Evolutionary conservation across 2,329 filamentous ascomycete species (phyloP).

Genomic region (Fusarium oxysporum): DNA sequence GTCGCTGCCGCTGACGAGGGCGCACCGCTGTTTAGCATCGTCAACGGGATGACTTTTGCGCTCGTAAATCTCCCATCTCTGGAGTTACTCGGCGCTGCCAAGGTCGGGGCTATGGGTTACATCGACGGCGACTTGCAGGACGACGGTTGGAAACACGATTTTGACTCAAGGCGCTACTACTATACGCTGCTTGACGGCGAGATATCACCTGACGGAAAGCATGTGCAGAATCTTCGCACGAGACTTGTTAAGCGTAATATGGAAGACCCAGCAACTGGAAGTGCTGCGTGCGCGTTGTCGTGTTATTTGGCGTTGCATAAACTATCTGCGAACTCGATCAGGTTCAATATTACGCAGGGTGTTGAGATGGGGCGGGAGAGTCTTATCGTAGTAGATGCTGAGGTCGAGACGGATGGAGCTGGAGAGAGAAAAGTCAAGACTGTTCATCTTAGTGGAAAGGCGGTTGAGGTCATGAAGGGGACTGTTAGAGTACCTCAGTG

Average conservation of each 20-base stretch:
- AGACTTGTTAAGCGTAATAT: constrained; percentile 66
- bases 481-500: not conserved
- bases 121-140: constrained; percentile 55
- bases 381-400: constrained; percentile 60
- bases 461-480: constrained; percentile 15
- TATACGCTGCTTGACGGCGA: constrained; percentile 59
- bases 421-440: not conserved
- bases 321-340: constrained; percentile 43
- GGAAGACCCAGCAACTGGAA: constrained; percentile 73
- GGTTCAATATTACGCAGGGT: constrained; percentile 69
- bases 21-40: constrained; percentile 68
- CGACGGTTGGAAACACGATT: constrained; percentile 64
- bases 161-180: constrained; percentile 66
- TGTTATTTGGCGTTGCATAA: constrained; percentile 61
- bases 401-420: constrained; percentile 17
- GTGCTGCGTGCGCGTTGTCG: constrained; percentile 68
- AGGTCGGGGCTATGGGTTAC: constrained; percentile 51
- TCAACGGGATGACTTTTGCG: constrained; percentile 78
- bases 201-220: constrained; percentile 28
- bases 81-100: constrained; percentile 63
- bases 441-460: constrained; percentile 27
- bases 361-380: constrained; percentile 73
- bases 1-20: constrained; percentile 49
- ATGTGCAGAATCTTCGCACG: constrained; percentile 58
- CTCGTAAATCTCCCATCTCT: constrained; percentile 70